Base-by-base conservation (phyloP, 106 monocot genomes). In the Platanthera guangdongensis region DNA sequence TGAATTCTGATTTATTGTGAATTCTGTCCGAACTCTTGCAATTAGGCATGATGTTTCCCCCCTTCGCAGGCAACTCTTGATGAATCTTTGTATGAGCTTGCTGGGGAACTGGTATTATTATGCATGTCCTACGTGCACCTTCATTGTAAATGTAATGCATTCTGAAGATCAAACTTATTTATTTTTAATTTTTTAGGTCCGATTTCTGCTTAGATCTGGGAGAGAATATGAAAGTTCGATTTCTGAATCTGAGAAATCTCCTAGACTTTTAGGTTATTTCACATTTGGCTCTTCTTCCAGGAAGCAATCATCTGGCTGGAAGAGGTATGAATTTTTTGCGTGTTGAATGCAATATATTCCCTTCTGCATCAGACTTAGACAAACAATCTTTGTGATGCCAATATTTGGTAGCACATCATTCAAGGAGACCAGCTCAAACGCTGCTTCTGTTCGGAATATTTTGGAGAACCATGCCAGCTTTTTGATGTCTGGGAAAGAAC, bases 401-500 rank as follows among this genome's bases (percentile, higher is more conserved):
- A 71, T 65, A 39, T 76, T 74, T 73, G 32, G 74, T 88, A 99
- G 97, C 49, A 54, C 87, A 74, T 94, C 94, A 25, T 83, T 91
- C 54, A 99, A 94, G 85, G 97, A 99, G 79, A 80, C 83, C 51
- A 99, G 88, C 80, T 83, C 99, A 57, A 91, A 99, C 81, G 78
- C 94, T 80, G 86, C 91, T 83, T 99, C 99, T 75, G 94, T 99
- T 15, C 94, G 91, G 85, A 99, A 92, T 80, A 94, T 99, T 75
- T 79, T 99, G 77, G 99, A 99, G 78, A 90, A 67, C 82, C 99
- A 99, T 88, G 99, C 94, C 59, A 88, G 99, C 80, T 92, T 85
- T 64, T 82, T 99, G 71, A 99, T 99, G 99, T 92, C 99, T 78
- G 94, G 86, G 79, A 99, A 99, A 84, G 99, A 99, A 85, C 99